Evolutionary conservation across 352 stramenopile species (phyloP).

Genomic region (Hyaloperonospora arabidopsidis): DNA sequence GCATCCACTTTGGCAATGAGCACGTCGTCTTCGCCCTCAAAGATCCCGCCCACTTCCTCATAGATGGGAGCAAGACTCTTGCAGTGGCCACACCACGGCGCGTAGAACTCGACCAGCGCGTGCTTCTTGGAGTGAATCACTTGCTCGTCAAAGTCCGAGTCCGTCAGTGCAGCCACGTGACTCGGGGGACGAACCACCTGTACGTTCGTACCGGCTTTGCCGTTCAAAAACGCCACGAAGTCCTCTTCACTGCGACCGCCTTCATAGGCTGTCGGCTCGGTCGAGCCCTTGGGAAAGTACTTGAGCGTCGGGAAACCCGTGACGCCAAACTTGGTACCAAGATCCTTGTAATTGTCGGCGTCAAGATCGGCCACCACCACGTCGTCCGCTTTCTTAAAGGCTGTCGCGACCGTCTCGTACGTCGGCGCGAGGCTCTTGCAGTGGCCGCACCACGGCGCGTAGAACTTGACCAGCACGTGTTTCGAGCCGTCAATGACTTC

Average conservation of each 20-base stretch:
- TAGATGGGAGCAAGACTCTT: slow-evolving; percentile 86
- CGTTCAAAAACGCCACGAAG: slow-evolving; percentile 70
- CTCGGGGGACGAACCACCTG: slow-evolving; percentile 62
- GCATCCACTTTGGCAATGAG: slow-evolving; percentile 82
- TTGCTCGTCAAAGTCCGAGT: slow-evolving; percentile 66
- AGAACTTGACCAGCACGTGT: slow-evolving; percentile 86
- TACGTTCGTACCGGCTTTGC: slow-evolving; percentile 65
- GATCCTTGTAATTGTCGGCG: slow-evolving; percentile 75
- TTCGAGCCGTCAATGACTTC: slow-evolving; percentile 75
- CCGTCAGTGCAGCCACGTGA: slow-evolving; percentile 52
- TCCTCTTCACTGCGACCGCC: slow-evolving; percentile 80
- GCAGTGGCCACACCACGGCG: slow-evolving; percentile 92
- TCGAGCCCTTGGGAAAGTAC: slow-evolving; percentile 81
- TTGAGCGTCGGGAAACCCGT: slow-evolving; percentile 92
- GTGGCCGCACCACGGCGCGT: slow-evolving; percentile 88
- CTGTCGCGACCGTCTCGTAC: slow-evolving; percentile 81
- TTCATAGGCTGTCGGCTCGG: slow-evolving; percentile 77
- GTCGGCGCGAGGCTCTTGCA: slow-evolving; percentile 81
- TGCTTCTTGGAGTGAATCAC: slow-evolving; percentile 82
- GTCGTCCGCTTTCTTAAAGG: slow-evolving; percentile 80
- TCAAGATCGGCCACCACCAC: slow-evolving; percentile 88
- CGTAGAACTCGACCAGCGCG: slow-evolving; percentile 90
- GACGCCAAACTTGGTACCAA: slow-evolving; percentile 79
- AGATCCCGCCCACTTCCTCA: slow-evolving; percentile 76
- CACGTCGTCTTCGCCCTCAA: slow-evolving; percentile 65